A percentile compares a stretch with the other conserved stretches of the same genome.
Evolutionary conservation across 1,284 basidiomycete species (phyloP).

Genomic region (Afroboletus lepidellus): DNA sequence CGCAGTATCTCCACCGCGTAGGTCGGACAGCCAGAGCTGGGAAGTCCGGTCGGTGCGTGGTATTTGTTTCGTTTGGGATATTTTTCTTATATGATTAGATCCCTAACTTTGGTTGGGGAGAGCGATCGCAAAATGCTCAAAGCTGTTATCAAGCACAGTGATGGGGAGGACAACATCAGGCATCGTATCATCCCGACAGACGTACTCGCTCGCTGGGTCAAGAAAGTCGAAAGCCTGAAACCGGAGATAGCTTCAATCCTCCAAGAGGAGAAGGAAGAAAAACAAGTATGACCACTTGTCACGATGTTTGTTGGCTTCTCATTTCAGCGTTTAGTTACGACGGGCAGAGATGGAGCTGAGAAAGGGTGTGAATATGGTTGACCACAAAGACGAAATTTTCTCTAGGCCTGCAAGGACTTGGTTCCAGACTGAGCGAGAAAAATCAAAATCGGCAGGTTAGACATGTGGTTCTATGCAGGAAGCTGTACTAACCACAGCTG

Average conservation of each 20-base stretch:
- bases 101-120: constrained; percentile 95
- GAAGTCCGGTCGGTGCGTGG: constrained; percentile 77
- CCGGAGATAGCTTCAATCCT: constrained; percentile 81
- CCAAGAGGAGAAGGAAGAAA: constrained; percentile 95
- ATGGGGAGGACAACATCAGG: constrained; percentile 78
- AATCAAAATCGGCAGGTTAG: constrained; percentile 75
- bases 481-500: neutral
- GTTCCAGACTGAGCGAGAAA: constrained; percentile 94
- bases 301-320: constrained; percentile 13
- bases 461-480: neutral
- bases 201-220: constrained; percentile 68
- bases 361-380: constrained; percentile 95
- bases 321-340: constrained; percentile 53
- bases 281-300: constrained; percentile 54
- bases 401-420: constrained; percentile 93
- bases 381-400: constrained; percentile 94
- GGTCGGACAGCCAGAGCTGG: constrained; percentile 97
- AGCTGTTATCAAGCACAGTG: constrained; percentile 87
- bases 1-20: constrained; percentile 95
- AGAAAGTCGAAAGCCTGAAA: constrained; percentile 73
- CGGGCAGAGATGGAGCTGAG: constrained; percentile 95
- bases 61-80: constrained; percentile 1
- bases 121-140: constrained; percentile 96
- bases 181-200: constrained; percentile 90
- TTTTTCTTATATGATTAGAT: constrained; percentile 46